These are phyloP conservation scores for Paecilomyces sp. DNA, from an alignment of 2,329 filamentous ascomycete species.

Conservation along the genomic window DNA sequence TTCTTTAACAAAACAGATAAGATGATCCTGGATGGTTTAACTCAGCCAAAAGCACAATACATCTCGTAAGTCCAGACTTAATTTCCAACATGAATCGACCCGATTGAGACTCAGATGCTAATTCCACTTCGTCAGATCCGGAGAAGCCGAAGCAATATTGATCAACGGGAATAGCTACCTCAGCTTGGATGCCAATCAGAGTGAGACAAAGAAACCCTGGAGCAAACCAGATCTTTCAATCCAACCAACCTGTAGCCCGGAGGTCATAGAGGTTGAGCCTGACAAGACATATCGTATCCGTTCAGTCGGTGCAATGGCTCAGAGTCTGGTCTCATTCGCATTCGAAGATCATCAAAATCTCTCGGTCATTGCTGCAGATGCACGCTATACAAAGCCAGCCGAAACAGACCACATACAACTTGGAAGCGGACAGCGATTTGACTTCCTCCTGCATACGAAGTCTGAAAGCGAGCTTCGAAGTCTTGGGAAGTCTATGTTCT, in stretches of 20 bases:
- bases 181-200: neutral
- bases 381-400: slow-evolving; percentile 22
- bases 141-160: neutral
- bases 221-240: no score
- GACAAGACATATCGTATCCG: slow-evolving; percentile 56
- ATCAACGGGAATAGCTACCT: neutral
- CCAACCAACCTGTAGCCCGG: neutral
- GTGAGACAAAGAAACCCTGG: no score
- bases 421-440: slow-evolving; percentile 54
- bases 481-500: slow-evolving; percentile 42
- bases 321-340: slow-evolving; percentile 48
- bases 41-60: slow-evolving; percentile 1
- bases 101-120: neutral
- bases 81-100: neutral
- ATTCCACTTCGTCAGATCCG: neutral
- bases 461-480: slow-evolving; percentile 13
- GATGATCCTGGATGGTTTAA: slow-evolving; percentile 45
- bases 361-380: slow-evolving; percentile 56
- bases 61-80: neutral
- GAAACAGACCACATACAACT: slow-evolving; percentile 47
- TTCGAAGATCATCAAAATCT: slow-evolving; percentile 51
- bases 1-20: slow-evolving; percentile 51
- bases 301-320: slow-evolving; percentile 50
- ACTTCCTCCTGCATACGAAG: slow-evolving; percentile 50
- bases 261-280: slow-evolving; percentile 52